Conservation (phyloP, 768 basidiomycete genomes). For the Mycena haematopus region DNA sequence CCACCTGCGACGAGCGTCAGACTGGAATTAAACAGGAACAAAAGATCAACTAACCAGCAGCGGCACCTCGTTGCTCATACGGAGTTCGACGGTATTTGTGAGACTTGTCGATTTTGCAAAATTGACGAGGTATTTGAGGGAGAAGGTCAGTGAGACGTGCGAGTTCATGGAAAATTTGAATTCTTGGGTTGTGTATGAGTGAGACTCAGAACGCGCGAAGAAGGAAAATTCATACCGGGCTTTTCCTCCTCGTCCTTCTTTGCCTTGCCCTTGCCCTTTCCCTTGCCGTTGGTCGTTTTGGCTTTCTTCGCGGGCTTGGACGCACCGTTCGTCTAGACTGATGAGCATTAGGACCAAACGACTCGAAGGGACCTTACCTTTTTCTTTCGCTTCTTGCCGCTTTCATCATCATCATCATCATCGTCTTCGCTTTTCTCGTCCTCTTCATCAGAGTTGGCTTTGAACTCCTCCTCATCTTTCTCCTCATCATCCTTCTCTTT, state of each 20-base stretch:
- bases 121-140: constrained; percentile 95
- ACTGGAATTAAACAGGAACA: background rate
- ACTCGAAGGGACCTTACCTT: constrained; percentile 48
- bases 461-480: constrained; percentile 52
- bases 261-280: constrained; percentile 66
- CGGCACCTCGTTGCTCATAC: constrained; percentile 93
- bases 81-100: constrained; percentile 74
- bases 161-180: constrained; percentile 88
- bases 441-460: constrained; percentile 51
- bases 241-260: constrained; percentile 60
- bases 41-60: constrained; percentile 64
- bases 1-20: constrained; percentile 57
- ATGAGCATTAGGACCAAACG: constrained; percentile 5
- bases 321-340: constrained; percentile 41
- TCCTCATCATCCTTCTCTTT: constrained; percentile 53
- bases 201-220: background rate
- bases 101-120: constrained; percentile 90
- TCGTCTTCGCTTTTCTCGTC: constrained; percentile 53
- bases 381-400: constrained; percentile 76
- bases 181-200: constrained; percentile 38
- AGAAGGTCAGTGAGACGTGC: constrained; percentile 92
- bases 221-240: constrained; percentile 32
- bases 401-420: constrained; percentile 53
- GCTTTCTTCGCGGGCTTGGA: constrained; percentile 54
- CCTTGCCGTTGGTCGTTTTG: constrained; percentile 58